Conservation (phyloP, 306 rosid genomes). For the Inga leiocalycina region DNA sequence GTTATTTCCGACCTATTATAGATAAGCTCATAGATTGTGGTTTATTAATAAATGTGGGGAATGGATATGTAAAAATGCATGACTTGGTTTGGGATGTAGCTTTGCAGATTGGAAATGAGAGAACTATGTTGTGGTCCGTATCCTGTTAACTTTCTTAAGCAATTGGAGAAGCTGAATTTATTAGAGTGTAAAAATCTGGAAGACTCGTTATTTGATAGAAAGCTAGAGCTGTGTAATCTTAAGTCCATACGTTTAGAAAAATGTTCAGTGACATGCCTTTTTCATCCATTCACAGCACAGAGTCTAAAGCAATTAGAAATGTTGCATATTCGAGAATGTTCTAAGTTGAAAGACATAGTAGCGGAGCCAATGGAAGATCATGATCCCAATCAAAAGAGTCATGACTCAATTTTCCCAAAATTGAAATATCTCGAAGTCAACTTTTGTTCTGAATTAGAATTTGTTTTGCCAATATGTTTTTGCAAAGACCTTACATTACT, state of each 20-base stretch:
- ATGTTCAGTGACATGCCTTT: neutral
- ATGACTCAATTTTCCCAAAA: conserved; percentile 23
- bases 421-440: neutral
- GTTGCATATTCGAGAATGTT: neutral
- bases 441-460: conserved; percentile 7
- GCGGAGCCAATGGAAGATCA: neutral
- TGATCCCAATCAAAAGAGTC: neutral
- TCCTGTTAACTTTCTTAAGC: neutral
- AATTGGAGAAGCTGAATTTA: neutral
- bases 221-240: neutral
- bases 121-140: neutral
- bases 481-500: conserved; percentile 19
- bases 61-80: conserved; percentile 17
- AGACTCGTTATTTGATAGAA: neutral
- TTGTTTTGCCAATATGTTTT: conserved; percentile 22
- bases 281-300: neutral
- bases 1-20: neutral
- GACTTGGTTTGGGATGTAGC: conserved; percentile 28
- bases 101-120: neutral
- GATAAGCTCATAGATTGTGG: conserved; percentile 18
- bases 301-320: conserved; percentile 9
- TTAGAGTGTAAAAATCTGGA: neutral
- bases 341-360: neutral
- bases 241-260: accelerated
- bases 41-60: neutral